Evolutionary conservation across 2,329 filamentous ascomycete species (phyloP).

Genomic region (Talaromyces sp.): DNA sequence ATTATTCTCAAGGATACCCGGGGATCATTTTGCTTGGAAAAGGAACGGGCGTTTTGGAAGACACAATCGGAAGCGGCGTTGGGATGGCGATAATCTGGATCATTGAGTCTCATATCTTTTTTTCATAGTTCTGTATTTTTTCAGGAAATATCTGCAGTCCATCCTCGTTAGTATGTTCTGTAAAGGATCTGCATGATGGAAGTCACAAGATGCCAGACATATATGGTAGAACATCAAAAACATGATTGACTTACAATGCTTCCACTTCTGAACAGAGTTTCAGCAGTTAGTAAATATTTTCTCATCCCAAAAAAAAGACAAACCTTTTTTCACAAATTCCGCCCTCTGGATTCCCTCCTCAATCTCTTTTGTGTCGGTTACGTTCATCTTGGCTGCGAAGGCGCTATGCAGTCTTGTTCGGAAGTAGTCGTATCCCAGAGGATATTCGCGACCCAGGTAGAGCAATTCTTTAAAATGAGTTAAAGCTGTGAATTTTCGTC

Average conservation of each 20-base stretch:
- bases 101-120: constrained; percentile 65
- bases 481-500: not conserved
- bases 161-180: constrained; percentile 25
- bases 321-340: constrained; percentile 88
- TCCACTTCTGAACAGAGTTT: constrained; percentile 66
- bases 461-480: constrained; percentile 63
- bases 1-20: constrained; percentile 20
- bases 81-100: constrained; percentile 4
- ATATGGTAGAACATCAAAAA: not conserved
- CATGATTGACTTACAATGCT: constrained; percentile 64
- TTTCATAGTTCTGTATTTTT: constrained; percentile 79
- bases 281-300: too few species aligned
- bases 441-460: constrained; percentile 79
- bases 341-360: constrained; percentile 69
- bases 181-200: not conserved
- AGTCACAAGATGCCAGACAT: not conserved
- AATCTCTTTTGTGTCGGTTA: constrained; percentile 73
- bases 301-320: constrained; percentile 12
- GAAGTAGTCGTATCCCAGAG: constrained; percentile 79
- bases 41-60: constrained; percentile 13
- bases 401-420: constrained; percentile 76
- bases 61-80: constrained; percentile 15
- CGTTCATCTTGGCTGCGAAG: constrained; percentile 69
- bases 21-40: constrained; percentile 25
- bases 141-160: constrained; percentile 73